Conservation (phyloP, 176 grass and related monocot genomes). For the Aegilops tauschii region DNA sequence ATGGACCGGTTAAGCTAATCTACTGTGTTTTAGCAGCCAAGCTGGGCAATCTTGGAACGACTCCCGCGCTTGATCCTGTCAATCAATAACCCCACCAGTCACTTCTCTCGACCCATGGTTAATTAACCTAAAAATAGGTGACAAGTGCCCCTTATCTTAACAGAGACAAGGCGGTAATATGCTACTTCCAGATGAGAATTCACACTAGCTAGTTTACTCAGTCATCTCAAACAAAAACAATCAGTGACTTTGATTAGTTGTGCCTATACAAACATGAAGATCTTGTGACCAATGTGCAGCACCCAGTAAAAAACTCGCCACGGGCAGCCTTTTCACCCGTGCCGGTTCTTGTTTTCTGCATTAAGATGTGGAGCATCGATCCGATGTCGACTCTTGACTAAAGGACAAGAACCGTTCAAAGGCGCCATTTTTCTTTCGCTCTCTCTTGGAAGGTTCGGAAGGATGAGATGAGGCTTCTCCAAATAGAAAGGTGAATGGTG, state of each 20-base stretch:
- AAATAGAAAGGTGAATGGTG: not conserved
- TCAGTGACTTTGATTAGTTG: not conserved
- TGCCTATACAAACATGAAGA: not conserved
- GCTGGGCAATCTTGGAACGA: not conserved
- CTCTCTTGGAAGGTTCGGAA: constrained; percentile 32
- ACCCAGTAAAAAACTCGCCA: not conserved
- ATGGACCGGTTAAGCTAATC: not conserved
- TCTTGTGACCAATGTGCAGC: not conserved
- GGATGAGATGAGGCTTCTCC: constrained; percentile 1
- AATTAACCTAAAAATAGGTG: not conserved
- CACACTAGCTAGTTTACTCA: not conserved
- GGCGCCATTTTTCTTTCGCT: not conserved
- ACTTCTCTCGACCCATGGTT: not conserved
- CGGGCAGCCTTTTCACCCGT: not conserved
- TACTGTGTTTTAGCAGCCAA: constrained; percentile 13
- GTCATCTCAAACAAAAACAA: not conserved
- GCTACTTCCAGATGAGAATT: not conserved
- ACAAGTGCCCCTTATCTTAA: not conserved
- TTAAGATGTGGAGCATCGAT: not conserved
- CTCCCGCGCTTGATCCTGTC: not conserved
- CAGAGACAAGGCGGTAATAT: not conserved
- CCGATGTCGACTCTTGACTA: constrained; percentile 28
- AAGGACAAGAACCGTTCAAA: constrained; percentile 16
- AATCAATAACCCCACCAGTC: not conserved
- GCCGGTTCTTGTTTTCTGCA: not conserved